These are phyloP conservation scores for Cytospora paraplurivora DNA, from an alignment of 2,329 filamentous ascomycete genomes.

Conservation along the genomic window DNA sequence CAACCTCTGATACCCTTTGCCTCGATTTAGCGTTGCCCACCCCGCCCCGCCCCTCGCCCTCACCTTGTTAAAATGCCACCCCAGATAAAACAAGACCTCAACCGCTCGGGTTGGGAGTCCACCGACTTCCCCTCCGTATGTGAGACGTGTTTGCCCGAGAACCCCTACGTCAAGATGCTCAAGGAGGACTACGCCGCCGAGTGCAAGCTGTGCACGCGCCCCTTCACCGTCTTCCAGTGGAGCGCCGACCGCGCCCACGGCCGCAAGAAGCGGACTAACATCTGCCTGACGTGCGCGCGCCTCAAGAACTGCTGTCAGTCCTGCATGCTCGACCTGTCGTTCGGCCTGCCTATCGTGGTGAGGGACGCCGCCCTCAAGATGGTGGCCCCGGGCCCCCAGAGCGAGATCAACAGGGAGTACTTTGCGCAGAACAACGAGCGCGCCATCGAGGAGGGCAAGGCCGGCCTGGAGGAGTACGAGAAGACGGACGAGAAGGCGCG, in stretches of 20 bases:
- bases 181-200: slow-evolving; percentile 94
- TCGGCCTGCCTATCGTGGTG: slow-evolving; percentile 91
- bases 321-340: slow-evolving; percentile 97
- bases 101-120: slow-evolving; percentile 94
- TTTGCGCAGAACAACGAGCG: slow-evolving; percentile 97
- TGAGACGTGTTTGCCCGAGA: slow-evolving; percentile 93
- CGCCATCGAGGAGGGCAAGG: slow-evolving; percentile 89
- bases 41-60: not conserved
- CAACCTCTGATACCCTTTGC: no score
- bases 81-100: slow-evolving; percentile 94
- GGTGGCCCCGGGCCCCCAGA: slow-evolving; percentile 90
- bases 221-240: slow-evolving; percentile 96
- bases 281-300: slow-evolving; percentile 94
- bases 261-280: slow-evolving; percentile 89
- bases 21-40: no score
- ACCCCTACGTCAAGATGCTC: slow-evolving; percentile 98
- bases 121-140: slow-evolving; percentile 87
- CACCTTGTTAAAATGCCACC: slow-evolving; percentile 66
- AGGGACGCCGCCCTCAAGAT: slow-evolving; percentile 97
- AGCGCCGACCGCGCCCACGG: slow-evolving; percentile 84
- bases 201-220: slow-evolving; percentile 87
- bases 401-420: slow-evolving; percentile 93
- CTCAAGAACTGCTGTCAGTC: slow-evolving; percentile 99
- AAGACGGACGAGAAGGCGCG: slow-evolving; percentile 97
- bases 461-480: slow-evolving; percentile 85